Evolutionary conservation across 192 early-diverging fungal genomes (phyloP).

Genomic region (Coemansia sp.): DNA sequence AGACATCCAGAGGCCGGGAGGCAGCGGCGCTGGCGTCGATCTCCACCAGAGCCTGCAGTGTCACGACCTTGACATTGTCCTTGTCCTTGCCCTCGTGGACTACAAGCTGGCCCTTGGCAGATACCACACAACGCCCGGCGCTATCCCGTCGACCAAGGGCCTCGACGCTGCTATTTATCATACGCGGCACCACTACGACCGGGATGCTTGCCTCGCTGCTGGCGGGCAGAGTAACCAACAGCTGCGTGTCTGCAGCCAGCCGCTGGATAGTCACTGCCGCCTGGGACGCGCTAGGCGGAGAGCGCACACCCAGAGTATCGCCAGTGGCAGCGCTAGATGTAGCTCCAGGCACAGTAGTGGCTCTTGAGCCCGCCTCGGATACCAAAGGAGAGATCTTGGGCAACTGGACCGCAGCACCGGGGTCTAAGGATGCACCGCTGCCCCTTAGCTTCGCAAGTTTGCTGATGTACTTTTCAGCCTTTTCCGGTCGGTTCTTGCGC

Average conservation of each 20-base stretch:
- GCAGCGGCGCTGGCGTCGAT: neutral
- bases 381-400: neutral
- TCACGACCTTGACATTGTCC: constrained; percentile 50
- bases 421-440: neutral
- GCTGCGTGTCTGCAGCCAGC: constrained; percentile 24
- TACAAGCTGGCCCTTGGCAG: constrained; percentile 15
- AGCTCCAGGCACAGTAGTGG: neutral
- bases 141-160: neutral
- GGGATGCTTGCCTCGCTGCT: constrained; percentile 37
- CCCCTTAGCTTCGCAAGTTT: constrained; percentile 67
- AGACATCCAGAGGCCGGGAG: too few relatives aligned
- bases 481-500: constrained; percentile 84
- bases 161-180: neutral
- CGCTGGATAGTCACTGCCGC: constrained; percentile 15
- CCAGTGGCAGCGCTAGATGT: neutral
- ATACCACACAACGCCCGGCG: neutral
- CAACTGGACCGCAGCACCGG: neutral
- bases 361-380: neutral
- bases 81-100: constrained; percentile 52
- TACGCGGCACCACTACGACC: constrained; percentile 20
- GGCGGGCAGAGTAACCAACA: constrained; percentile 28
- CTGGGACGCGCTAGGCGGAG: neutral
- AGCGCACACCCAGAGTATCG: neutral
- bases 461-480: constrained; percentile 76
- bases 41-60: constrained; percentile 17